phyloP scores from a whole-genome alignment of 1,284 basidiomycete genomes.

The Chalciporus piperatoides region DNA sequence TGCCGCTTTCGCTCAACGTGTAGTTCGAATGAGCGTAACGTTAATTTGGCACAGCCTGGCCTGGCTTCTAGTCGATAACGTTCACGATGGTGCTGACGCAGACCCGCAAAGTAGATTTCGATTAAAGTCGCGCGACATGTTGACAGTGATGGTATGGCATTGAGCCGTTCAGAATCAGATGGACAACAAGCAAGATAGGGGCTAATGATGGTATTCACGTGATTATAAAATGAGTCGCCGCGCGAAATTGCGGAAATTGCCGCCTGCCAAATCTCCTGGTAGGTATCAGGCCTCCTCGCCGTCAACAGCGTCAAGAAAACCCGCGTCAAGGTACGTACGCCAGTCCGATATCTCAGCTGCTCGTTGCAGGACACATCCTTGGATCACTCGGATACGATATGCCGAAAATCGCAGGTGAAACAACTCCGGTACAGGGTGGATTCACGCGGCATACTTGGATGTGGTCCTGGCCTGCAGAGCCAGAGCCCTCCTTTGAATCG shows the following conservation, averaged over 20 bases:
- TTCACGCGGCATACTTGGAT: slow-evolving; percentile 27
- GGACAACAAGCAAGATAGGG: too few relatives aligned
- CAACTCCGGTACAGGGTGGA: slow-evolving; percentile 19
- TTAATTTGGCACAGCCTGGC: neutral
- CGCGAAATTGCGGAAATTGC: slow-evolving; percentile 24
- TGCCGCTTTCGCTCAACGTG: neutral
- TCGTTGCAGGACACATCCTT: neutral
- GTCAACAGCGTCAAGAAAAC: slow-evolving; percentile 31
- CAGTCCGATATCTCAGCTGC: slow-evolving; percentile 14
- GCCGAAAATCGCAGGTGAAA: slow-evolving; percentile 1
- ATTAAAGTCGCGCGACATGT: too few relatives aligned
- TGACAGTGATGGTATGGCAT: too few relatives aligned
- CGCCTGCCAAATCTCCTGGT: slow-evolving; percentile 11
- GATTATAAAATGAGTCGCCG: slow-evolving; percentile 26
- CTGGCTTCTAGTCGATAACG: too few relatives aligned
- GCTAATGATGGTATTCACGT: neutral
- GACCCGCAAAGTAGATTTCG: too few relatives aligned
- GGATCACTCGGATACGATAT: neutral
- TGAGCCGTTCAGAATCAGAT: too few relatives aligned
- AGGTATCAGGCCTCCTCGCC: slow-evolving; percentile 12
- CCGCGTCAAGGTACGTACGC: slow-evolving; percentile 32
- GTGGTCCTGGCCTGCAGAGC: slow-evolving; percentile 27
- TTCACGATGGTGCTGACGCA: too few relatives aligned
- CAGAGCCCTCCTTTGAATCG: neutral
- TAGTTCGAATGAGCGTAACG: neutral